Conservation (phyloP, 495 filamentous ascomycete species). For the Usnea hakonensis region DNA sequence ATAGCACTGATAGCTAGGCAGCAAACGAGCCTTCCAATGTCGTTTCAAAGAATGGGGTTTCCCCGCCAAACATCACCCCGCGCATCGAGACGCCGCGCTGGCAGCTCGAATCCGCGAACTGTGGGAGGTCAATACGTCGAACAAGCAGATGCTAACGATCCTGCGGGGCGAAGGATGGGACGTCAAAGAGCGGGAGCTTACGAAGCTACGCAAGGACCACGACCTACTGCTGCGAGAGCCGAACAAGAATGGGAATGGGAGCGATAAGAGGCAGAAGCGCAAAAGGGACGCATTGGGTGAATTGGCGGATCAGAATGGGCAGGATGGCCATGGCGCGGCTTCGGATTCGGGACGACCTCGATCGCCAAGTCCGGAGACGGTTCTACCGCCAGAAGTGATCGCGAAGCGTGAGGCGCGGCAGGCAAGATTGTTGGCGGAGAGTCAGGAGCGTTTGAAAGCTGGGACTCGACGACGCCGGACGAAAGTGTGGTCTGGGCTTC, state of each 20-base stretch:
- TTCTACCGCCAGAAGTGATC: constrained; percentile 44
- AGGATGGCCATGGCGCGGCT: constrained; percentile 26
- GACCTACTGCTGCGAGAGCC: constrained; percentile 55
- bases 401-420: constrained; percentile 50
- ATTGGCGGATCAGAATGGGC: constrained; percentile 35
- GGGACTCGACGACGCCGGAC: constrained; percentile 68
- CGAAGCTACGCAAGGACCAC: constrained; percentile 56
- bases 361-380: constrained; percentile 26
- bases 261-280: constrained; percentile 25
- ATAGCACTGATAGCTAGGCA: constrained; percentile 25
- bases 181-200: constrained; percentile 61
- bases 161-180: constrained; percentile 64
- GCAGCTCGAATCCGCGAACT: constrained; percentile 63
- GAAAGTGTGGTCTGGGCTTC: constrained; percentile 61
- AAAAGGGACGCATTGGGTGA: constrained; percentile 39
- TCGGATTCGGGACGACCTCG: neutral
- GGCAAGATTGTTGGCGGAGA: constrained; percentile 53
- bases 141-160: constrained; percentile 64
- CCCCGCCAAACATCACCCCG: constrained; percentile 61
- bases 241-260: constrained; percentile 40
- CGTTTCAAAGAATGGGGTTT: constrained; percentile 75
- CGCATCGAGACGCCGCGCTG: constrained; percentile 57
- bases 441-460: constrained; percentile 52
- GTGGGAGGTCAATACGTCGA: constrained; percentile 63
- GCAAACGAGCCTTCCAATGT: constrained; percentile 64